Evolutionary conservation across 306 rosid genomes (phyloP), one percentile per base, ranked within the genome.

Genomic region (Benincasa hispida): DNA sequence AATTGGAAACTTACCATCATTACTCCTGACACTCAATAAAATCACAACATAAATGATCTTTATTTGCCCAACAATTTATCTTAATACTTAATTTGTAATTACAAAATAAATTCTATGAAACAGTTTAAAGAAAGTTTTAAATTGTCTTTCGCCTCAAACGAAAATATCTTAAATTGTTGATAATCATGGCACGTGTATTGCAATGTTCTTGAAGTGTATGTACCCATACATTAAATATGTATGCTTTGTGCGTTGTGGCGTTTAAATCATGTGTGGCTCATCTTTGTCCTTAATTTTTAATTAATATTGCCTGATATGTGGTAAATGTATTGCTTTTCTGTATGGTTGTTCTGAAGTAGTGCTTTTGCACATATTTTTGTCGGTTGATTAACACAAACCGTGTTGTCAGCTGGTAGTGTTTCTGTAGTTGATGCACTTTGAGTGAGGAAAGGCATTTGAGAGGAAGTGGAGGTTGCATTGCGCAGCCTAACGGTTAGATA

Each of bases 1-100:
- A 72, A 72, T 51, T 72, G 76, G 76, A 70, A 50, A 27, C 76
- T 70, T 47, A 70, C 76, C 30, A 70, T 27, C 76, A 72, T 72
- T 72, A 72, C 76, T 72, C 39, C 76, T 70, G 57, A 27, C 58
- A 25, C 19, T 70, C 76, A 25, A 47, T 48, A 25, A 24, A 69
- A 70, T 42, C 7, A 6, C 75, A 27, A 27, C 58, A 70, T 70
- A 70, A 70, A 70, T 48, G 15, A 70, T 70, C 14, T 42, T 25
- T 50, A 5, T 50, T 5, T 70, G 39, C 47, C 37, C 75, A 45
- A 24, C 39, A 15, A 25, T 45, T 69, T 17, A 24, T 15, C 6
- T 35, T 21, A 68, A 22, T 39, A 68, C 5, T n/a, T 24, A 41
- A 68, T 41, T 5, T 41, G 22, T 45, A 24, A 41, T 12, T 68